These are phyloP conservation scores for Termitomyces sp. DNA, from an alignment of 768 basidiomycete genomes.

Conservation along the genomic window DNA sequence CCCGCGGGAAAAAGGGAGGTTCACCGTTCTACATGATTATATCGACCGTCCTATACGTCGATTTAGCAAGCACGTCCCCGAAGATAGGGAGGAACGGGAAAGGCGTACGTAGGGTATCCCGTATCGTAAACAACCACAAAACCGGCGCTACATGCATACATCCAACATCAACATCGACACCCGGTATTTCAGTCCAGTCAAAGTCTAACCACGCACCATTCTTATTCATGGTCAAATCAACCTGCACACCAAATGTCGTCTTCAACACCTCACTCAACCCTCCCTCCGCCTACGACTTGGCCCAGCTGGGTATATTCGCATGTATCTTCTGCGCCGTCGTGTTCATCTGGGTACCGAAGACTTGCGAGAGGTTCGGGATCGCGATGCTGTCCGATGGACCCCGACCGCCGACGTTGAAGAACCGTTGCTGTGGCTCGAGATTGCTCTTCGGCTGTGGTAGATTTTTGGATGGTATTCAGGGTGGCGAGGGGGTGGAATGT, in stretches of 20 bases:
- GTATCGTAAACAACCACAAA: constrained; percentile 45
- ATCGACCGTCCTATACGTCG: constrained; percentile 33
- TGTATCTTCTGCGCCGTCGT: constrained; percentile 32
- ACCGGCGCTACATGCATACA: constrained; percentile 31
- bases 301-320: constrained; percentile 39
- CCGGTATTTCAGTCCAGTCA: not conserved
- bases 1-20: constrained; percentile 56
- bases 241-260: constrained; percentile 41
- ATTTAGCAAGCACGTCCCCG: not conserved
- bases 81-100: not conserved
- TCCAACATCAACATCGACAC: not conserved
- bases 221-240: constrained; percentile 42
- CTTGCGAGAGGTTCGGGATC: constrained; percentile 46
- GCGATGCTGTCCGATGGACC: constrained; percentile 50
- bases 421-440: constrained; percentile 38
- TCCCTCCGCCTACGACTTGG: constrained; percentile 35
- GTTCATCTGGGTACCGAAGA: constrained; percentile 33
- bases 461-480: not conserved
- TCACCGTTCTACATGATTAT: constrained; percentile 50
- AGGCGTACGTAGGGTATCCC: constrained; percentile 39
- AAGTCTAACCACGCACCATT: constrained; percentile 33
- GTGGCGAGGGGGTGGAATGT: constrained; percentile 29
- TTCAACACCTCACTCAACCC: constrained; percentile 40
- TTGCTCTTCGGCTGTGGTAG: constrained; percentile 34
- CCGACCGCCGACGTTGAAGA: constrained; percentile 35